A percentile compares a stretch with the other conserved stretches of the same genome.
Evolutionary conservation across 371 early-diverging fungal genomes (phyloP).

Genomic region (Chytridium lagenaria): DNA sequence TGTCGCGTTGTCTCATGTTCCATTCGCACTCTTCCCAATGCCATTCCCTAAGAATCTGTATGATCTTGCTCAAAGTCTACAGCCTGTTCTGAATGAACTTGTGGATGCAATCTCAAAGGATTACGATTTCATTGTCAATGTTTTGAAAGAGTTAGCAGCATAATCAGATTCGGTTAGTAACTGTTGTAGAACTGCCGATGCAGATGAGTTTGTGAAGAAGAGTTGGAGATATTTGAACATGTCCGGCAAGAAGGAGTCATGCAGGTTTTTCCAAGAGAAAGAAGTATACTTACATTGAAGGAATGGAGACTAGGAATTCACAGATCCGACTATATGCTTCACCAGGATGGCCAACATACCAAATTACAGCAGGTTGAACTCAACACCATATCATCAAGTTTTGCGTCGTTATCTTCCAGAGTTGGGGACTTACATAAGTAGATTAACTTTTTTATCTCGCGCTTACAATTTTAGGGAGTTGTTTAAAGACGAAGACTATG

Average conservation of each 20-base stretch:
- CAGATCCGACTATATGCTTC: slow-evolving; percentile 94
- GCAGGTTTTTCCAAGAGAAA: slow-evolving; percentile 58
- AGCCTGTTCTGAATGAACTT: slow-evolving; percentile 81
- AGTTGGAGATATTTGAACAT: slow-evolving; percentile 76
- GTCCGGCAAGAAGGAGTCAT: slow-evolving; percentile 65
- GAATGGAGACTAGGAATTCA: slow-evolving; percentile 79
- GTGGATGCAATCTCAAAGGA: slow-evolving; percentile 83
- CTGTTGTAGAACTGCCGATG: slow-evolving; percentile 67
- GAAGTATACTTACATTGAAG: neutral
- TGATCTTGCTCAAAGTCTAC: slow-evolving; percentile 75
- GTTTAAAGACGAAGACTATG: neutral
- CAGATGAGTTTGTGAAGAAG: slow-evolving; percentile 82
- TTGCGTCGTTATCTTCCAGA: slow-evolving; percentile 80
- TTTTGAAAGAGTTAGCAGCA: slow-evolving; percentile 69
- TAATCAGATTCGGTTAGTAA: neutral
- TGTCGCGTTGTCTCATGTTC: slow-evolving; percentile 71
- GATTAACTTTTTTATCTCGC: neutral
- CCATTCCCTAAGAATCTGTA: slow-evolving; percentile 80
- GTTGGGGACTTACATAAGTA: slow-evolving; percentile 83
- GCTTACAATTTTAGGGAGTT: neutral
- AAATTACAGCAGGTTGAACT: slow-evolving; percentile 92
- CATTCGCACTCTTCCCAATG: slow-evolving; percentile 88
- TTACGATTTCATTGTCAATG: slow-evolving; percentile 71
- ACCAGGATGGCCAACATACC: slow-evolving; percentile 38
- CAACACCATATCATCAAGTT: slow-evolving; percentile 94